phyloP scores from a whole-genome alignment of 768 basidiomycete species.

The Boletus tylopilopsis region DNA sequence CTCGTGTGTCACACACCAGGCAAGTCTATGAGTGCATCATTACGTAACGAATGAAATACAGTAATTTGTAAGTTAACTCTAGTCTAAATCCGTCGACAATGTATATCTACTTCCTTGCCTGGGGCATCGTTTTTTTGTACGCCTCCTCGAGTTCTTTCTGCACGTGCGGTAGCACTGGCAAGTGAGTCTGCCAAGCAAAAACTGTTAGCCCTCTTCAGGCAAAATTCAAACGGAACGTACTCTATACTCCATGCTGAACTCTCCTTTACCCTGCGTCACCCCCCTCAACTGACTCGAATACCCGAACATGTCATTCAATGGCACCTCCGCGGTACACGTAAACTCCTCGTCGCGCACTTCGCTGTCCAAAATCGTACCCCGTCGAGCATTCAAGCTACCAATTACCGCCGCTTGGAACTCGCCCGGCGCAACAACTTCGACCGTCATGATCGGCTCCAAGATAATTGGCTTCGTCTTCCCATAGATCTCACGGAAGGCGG shows the following conservation, averaged over 20 bases:
- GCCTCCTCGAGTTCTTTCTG: constrained; percentile 89
- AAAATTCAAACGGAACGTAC: constrained; percentile 32
- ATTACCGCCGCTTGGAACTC: constrained; percentile 98
- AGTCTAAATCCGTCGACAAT: too few species aligned
- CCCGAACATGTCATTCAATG: constrained; percentile 97
- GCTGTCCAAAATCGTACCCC: constrained; percentile 92
- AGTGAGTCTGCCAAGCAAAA: constrained; percentile 52
- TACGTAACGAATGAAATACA: too few species aligned
- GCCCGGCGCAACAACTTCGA: constrained; percentile 91
- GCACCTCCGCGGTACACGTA: constrained; percentile 85
- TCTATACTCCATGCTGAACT: constrained; percentile 80
- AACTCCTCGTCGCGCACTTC: constrained; percentile 98
- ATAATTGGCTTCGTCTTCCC: constrained; percentile 72
- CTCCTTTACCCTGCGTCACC: constrained; percentile 94
- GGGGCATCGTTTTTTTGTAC: constrained; percentile 72
- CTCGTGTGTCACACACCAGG: too few species aligned
- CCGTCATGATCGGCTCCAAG: constrained; percentile 97
- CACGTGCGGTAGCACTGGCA: constrained; percentile 78
- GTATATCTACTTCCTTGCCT: constrained; percentile 64
- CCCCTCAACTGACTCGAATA: constrained; percentile 93
- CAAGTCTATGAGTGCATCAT: too few species aligned
- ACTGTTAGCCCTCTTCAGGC: not conserved
- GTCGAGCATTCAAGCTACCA: constrained; percentile 86
- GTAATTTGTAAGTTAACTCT: too few species aligned
- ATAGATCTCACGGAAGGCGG: constrained; percentile 92